A percentile compares a stretch with the other conserved stretches of the same genome.
Evolutionary conservation across 108 stramenopile genomes (phyloP).

Genomic region (Stephanodiscus triporus): DNA sequence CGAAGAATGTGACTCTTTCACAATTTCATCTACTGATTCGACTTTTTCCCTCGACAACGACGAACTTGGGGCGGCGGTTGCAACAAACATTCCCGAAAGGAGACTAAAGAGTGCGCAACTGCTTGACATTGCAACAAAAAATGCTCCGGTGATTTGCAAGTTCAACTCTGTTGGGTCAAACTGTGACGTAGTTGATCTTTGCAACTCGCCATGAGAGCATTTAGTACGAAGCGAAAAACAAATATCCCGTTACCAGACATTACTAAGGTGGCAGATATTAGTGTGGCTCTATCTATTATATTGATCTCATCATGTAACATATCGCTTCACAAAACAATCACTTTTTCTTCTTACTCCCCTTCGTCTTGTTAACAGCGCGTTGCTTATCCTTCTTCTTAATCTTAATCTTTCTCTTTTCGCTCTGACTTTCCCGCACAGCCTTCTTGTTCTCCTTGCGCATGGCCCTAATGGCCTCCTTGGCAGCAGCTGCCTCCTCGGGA

Average conservation of each 20-base stretch:
- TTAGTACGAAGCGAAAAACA: background rate
- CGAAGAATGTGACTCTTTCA: background rate
- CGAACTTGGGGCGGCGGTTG: background rate
- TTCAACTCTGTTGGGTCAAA: background rate
- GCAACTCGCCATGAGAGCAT: constrained; percentile 11
- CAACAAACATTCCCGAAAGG: background rate
- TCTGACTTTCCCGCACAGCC: constrained; percentile 72
- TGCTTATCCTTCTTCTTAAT: constrained; percentile 94
- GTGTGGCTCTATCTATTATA: no score
- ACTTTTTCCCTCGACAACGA: background rate
- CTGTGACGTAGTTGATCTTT: background rate
- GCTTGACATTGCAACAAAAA: background rate
- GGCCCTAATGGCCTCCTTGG: constrained; percentile 63
- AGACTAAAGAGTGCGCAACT: background rate
- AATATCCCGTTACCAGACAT: background rate
- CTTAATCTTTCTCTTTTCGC: constrained; percentile 80
- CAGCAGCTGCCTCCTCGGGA: constrained; percentile 66
- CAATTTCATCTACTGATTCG: constrained; percentile 3
- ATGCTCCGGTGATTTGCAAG: background rate
- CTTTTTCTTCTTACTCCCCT: background rate
- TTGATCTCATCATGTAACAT: no score
- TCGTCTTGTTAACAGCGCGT: constrained; percentile 61
- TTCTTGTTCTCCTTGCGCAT: constrained; percentile 83
- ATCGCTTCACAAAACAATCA: background rate
- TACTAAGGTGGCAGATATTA: background rate